These are phyloP conservation scores for Lignosus rhinocerotis DNA, from an alignment of 1,284 basidiomycete species.

Conservation along the genomic window DNA sequence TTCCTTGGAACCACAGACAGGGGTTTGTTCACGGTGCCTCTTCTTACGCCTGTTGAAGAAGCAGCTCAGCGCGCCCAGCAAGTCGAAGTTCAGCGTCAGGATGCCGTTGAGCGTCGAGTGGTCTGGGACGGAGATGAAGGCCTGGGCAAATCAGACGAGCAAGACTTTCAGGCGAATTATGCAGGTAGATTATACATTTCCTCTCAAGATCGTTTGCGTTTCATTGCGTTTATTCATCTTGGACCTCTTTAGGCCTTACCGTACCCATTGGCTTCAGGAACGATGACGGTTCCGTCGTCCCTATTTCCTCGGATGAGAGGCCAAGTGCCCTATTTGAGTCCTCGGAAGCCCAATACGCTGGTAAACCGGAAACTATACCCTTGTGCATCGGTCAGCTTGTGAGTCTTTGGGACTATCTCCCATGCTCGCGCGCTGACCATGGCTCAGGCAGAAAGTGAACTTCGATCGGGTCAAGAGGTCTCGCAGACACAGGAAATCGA, in stretches of 20 bases:
- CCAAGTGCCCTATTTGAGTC: slow-evolving; percentile 35
- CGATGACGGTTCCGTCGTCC: slow-evolving; percentile 33
- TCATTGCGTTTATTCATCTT: too few relatives aligned
- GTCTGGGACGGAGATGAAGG: slow-evolving; percentile 47
- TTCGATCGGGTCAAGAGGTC: slow-evolving; percentile 7
- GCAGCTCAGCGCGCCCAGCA: slow-evolving; percentile 51
- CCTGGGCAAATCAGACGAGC: slow-evolving; percentile 16
- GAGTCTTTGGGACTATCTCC: neutral
- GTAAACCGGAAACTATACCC: slow-evolving; percentile 53
- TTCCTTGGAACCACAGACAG: slow-evolving; percentile 52
- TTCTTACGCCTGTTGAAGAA: slow-evolving; percentile 56
- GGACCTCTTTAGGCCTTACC: slow-evolving; percentile 13
- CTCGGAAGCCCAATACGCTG: slow-evolving; percentile 49
- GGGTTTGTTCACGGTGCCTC: slow-evolving; percentile 34
- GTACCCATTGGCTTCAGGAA: slow-evolving; percentile 35
- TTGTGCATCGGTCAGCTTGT: slow-evolving; percentile 60
- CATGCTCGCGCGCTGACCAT: neutral
- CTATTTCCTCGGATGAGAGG: slow-evolving; percentile 36
- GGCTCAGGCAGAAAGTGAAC: slow-evolving; percentile 11
- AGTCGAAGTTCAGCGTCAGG: slow-evolving; percentile 51
- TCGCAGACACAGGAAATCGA: slow-evolving; percentile 27
- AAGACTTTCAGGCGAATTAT: neutral
- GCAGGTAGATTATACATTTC: neutral
- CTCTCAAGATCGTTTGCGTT: too few relatives aligned
- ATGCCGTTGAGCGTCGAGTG: slow-evolving; percentile 43